Percentiles rank a stretch among this genome's conserved stretches.
Evolutionary conservation across 2,329 filamentous ascomycete species (phyloP).

Genomic region (Fusarium sp.): DNA sequence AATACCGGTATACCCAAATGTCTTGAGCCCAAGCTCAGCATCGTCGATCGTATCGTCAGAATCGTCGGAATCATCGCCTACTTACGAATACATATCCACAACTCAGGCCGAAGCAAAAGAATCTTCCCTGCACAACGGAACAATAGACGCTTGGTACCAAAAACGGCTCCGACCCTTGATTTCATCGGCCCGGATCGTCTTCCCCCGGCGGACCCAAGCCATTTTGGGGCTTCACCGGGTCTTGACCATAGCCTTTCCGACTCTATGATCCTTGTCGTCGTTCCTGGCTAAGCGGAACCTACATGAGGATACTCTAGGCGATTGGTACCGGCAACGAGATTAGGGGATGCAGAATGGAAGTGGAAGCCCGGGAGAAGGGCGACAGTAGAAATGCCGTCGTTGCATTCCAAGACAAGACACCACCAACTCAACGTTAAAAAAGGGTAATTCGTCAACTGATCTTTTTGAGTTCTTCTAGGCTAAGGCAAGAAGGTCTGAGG

Average conservation of each 20-base stretch:
- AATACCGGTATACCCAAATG: neutral
- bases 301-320: constrained; percentile 7
- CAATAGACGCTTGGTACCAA: constrained; percentile 40
- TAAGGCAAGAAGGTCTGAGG: constrained; percentile 15
- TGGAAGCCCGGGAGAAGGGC: constrained; percentile 33
- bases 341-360: constrained; percentile 21
- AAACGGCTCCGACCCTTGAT: constrained; percentile 41
- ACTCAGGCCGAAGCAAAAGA: constrained; percentile 34
- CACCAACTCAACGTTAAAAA: neutral
- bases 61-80: neutral
- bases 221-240: constrained; percentile 30
- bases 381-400: constrained; percentile 3
- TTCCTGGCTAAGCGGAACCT: constrained; percentile 38
- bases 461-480: constrained; percentile 2
- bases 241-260: constrained; percentile 11
- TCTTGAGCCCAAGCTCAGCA: constrained; percentile 3
- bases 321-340: constrained; percentile 19
- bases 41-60: constrained; percentile 25
- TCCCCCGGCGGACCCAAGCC: constrained; percentile 42
- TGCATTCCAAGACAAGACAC: constrained; percentile 13
- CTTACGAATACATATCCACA: constrained; percentile 22
- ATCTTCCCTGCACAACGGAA: constrained; percentile 29
- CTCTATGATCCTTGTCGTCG: constrained; percentile 23
- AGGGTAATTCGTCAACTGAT: neutral
- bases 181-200: constrained; percentile 47